Evolutionary conservation across 2,329 filamentous ascomycete genomes (phyloP).

Genomic region (Stromatinia cepivora): DNA sequence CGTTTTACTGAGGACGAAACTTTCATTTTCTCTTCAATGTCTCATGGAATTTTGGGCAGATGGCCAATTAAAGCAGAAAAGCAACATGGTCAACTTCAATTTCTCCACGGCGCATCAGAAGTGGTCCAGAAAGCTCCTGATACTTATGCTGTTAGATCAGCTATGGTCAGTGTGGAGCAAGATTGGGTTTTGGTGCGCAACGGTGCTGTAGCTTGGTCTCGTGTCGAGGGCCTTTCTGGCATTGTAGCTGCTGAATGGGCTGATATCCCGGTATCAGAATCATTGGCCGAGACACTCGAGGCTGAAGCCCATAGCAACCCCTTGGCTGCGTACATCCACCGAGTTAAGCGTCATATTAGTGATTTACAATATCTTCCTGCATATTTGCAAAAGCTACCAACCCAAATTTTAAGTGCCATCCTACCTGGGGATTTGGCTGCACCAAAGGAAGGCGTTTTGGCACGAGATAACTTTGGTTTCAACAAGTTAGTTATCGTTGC

Average conservation of each 20-base stretch:
- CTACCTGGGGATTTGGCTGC: conserved; percentile 53
- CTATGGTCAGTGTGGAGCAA: conserved; percentile 63
- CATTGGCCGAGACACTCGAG: conserved; percentile 77
- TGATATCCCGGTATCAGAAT: conserved; percentile 70
- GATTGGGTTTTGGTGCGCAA: conserved; percentile 87
- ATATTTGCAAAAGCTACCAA: conserved; percentile 69
- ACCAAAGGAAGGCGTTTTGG: conserved; percentile 49
- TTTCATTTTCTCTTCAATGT: conserved; percentile 71
- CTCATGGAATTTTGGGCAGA: conserved; percentile 71
- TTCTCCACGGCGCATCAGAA: conserved; percentile 73
- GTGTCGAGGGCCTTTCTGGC: conserved; percentile 79
- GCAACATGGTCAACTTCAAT: conserved; percentile 46
- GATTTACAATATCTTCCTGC: conserved; percentile 76
- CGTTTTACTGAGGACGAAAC: conserved; percentile 75
- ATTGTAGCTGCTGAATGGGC: conserved; percentile 79
- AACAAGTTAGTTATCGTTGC: conserved; percentile 81
- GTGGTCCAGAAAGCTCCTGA: conserved; percentile 69
- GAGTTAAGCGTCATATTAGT: conserved; percentile 75
- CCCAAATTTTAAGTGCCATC: conserved; percentile 63
- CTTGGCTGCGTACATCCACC: conserved; percentile 80
- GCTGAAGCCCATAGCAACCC: conserved; percentile 83
- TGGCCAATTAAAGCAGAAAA: conserved; percentile 61
- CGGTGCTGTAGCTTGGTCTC: conserved; percentile 75
- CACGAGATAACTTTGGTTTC: conserved; percentile 79
- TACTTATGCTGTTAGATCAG: conserved; percentile 76